Evolutionary conservation across 2,329 filamentous ascomycete species (phyloP), one percentile per base, ranked within the genome.

Genomic region (Fusarium subglutinans): DNA sequence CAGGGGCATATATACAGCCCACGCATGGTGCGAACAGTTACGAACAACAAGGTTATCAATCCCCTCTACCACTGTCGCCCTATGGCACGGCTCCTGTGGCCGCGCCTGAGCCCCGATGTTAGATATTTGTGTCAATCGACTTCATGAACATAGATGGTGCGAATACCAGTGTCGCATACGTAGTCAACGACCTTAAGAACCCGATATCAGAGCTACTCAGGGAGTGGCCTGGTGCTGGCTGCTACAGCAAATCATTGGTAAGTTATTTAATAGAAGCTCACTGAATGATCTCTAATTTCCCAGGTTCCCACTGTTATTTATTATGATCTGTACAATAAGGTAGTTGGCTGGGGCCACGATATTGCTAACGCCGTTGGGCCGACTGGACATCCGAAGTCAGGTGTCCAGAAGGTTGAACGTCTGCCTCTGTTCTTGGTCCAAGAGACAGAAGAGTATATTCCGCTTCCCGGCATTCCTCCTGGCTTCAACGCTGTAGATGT

Each of bases 401-500:
- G 48, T 8, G 15, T 51, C 22, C 48, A 24, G 8, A 51, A 33
- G 17, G 22, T 51, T 24, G 4, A 3, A 35, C 4, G 22, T 24
- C 30, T 51, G 0, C 30, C 48, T 35, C 22, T 51, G 6, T 8
- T 51, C 15, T 51, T 33, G 17, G 2, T 1, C 5, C 4, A 14
- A 18, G 17, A 18, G 17, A 14, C 6, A 18, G 22, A 20, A 14
- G 6, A 18, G 8, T 51, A 6, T 5, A 14, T 8, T 20, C 22
- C 15, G 8, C 15, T 3, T 0, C 22, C 15, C 2, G 26, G 6
- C 0, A 4, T 30, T 18, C 28, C 47, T 10, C 47, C 22, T 2
- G 28, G 28, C 22, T 28, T 51, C 8, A 51, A 5, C 8, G 48
- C 28, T 24, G 15, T 24, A 10, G 30, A 51, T 24, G 12, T 51